Conservation (phyloP, 106 monocot genomes). For the Phalaenopsis aphrodite region DNA sequence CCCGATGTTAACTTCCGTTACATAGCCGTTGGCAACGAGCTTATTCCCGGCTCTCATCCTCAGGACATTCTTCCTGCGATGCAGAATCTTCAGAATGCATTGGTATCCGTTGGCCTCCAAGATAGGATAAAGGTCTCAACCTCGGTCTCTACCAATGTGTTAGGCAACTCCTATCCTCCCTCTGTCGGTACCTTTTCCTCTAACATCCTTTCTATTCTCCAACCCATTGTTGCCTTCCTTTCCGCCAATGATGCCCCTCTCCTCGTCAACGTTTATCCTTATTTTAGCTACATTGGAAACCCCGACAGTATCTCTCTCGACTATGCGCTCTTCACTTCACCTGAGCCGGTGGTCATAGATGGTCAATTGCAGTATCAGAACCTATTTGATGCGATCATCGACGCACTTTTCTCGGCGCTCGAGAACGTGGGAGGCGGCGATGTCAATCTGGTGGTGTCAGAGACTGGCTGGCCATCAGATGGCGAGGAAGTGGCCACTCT, state of each 20-base stretch:
- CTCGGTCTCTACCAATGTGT: conserved; percentile 6
- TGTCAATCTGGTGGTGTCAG: background rate
- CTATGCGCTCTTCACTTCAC: conserved; percentile 17
- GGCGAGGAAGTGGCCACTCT: conserved; percentile 6
- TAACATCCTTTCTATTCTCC: background rate
- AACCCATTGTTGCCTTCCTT: conserved; percentile 3
- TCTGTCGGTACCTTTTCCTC: background rate
- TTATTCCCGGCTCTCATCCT: conserved; percentile 1
- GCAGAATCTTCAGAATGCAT: conserved; percentile 1
- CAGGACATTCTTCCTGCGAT: conserved; percentile 10
- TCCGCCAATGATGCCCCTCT: background rate
- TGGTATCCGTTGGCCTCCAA: background rate
- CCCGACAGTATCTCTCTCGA: background rate
- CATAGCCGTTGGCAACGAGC: conserved; percentile 9
- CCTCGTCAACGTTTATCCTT: conserved; percentile 18
- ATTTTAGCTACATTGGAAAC: conserved; percentile 9
- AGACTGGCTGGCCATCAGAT: conserved; percentile 18
- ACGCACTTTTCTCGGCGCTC: background rate
- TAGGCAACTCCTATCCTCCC: conserved; percentile 10
- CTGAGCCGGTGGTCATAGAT: conserved; percentile 6
- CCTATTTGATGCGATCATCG: conserved; percentile 16
- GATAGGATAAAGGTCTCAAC: conserved; percentile 6
- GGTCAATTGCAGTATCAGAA: conserved; percentile 11
- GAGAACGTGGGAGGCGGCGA: too few relatives aligned
- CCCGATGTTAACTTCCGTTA: background rate